phyloP scores from a whole-genome alignment of 2,329 filamentous ascomycete species.

The Laburnicola sp. region DNA sequence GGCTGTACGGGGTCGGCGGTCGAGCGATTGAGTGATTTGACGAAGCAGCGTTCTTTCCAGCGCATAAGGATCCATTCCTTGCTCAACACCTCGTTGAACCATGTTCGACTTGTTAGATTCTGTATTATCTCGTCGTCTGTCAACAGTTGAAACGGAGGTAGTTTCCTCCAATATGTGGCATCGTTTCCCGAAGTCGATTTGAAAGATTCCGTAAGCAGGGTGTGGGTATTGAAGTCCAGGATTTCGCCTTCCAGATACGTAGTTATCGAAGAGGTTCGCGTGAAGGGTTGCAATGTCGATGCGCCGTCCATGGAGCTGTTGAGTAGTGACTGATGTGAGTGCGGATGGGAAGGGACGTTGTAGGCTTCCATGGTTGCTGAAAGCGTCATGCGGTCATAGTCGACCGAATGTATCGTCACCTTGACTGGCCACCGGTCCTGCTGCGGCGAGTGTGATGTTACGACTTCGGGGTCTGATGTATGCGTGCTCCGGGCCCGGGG shows the following conservation, averaged over 20 bases:
- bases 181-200: conserved; percentile 51
- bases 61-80: conserved; percentile 60
- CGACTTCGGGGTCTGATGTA: conserved; percentile 20
- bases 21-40: conserved; percentile 38
- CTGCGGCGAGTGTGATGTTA: conserved; percentile 31
- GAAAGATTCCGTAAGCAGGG: conserved; percentile 57
- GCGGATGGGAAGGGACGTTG: conserved; percentile 60
- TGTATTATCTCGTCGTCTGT: conserved; percentile 48
- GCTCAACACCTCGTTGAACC: conserved; percentile 39
- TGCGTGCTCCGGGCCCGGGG: conserved; percentile 26
- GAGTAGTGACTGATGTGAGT: conserved; percentile 34
- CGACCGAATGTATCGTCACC: conserved; percentile 65
- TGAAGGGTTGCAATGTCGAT: conserved; percentile 18
- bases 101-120: conserved; percentile 48
- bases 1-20: conserved; percentile 21
- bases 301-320: conserved; percentile 14
- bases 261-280: conserved; percentile 56
- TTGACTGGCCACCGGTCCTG: conserved; percentile 69
- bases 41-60: conserved; percentile 59
- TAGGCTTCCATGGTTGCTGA: conserved; percentile 72
- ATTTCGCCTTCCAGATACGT: conserved; percentile 72
- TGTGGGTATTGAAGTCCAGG: conserved; percentile 60
- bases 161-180: conserved; percentile 54
- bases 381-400: conserved; percentile 63
- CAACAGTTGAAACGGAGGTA: conserved; percentile 49